Evolutionary conservation across 257 asterid genomes (phyloP), one percentile per base, ranked within the genome.

Genomic region (Przewalskia tangutica): DNA sequence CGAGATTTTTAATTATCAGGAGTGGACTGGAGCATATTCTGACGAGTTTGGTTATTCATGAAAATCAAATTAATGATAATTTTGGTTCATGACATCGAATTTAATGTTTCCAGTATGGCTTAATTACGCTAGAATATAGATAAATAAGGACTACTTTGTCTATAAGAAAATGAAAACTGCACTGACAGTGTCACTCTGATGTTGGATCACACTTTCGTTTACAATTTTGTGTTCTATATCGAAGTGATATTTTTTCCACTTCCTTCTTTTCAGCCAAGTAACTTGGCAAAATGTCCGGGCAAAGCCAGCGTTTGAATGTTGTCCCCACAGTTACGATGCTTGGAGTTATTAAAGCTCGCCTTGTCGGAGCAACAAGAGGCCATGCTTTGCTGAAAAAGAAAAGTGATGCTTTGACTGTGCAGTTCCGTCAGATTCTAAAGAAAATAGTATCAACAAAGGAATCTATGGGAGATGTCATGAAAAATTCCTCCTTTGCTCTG

Each of bases 311-410:
- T 71, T 66, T 88, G 77, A 88, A 75, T 76, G 90, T 88, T 46
- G 90, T 88, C 65, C 90, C 90, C 23, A 88, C 89, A 32, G 90
- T 88, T 54, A 88, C 90, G 2, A 80, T 83, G 91, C 91, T 88
- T 82, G 91, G 91, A 51, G 89, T 83, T 12, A 55, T 88, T 84
- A 88, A 88, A 71, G 89, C 89, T 36, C 91, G 91, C 23, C 88
- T 88, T 51, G 77, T 86, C n/a, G 91, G 91, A 59, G 91, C 91
- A 44, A 88, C 91, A 53, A 86, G n/a, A n/a, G n/a, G n/a, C n/a
- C n/a, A n/a, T n/a, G n/a, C n/a, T n/a, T n/a, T n/a, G n/a, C n/a
- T n/a, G n/a, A n/a, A n/a, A n/a, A n/a, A n/a, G n/a, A n/a, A n/a
- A n/a, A n/a, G n/a, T n/a, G n/a, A n/a, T n/a, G n/a, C n/a, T n/a